Evolutionary conservation across 805 yeast species (phyloP), one percentile per base, ranked within the genome.

Genomic region (Blastobotrys terrestris): DNA sequence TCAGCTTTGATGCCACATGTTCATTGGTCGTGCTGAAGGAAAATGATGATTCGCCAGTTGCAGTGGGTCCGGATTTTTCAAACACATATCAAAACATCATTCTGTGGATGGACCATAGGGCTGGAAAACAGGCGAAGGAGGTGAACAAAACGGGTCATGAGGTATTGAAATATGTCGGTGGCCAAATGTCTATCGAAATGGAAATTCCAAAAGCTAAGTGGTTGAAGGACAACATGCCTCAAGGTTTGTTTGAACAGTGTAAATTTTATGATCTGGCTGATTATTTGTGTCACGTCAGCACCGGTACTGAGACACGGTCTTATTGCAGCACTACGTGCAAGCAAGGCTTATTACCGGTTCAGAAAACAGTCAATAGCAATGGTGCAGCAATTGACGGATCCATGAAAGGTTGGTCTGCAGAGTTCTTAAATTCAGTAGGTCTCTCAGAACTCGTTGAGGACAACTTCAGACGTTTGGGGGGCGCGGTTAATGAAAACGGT

Each of bases 71-170:
- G 1, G 87, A 91, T 65, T 92, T 88, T 67, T 58, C 70, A 35
- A 83, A 88, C 62, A 60, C 73, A 46, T 78, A 77, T 56, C 95
- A 91, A 65, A 90, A 94, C 69, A 84, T 94, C 62, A 82, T 94
- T 50, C 71, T 94, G 57, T 94, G 99, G 99, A 92, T 94, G 98
- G 99, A 94, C 72, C 99, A 94, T 69, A 79, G 99, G 58, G 97
- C 98, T 0, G 83, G 77, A 14, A 73, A 75, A 5, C 97, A 92
- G 66, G 90, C 97, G 13, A 73, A 80, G 52, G 79, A 74, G 53
- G 90, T 94, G 67, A 92, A 92, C 69, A 80, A 84, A 43, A 85
- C 96, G 0, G 77, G 78, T 39, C 95, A 89, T 64, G 81, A 79
- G 63, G 81, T 87, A 53, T 76, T 94, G 63, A 85, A 87, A 67